Evolutionary conservation across 805 yeast genomes (phyloP), one percentile per base, ranked within the genome.

Genomic region (Saccharomycopsis synnaedendra): DNA sequence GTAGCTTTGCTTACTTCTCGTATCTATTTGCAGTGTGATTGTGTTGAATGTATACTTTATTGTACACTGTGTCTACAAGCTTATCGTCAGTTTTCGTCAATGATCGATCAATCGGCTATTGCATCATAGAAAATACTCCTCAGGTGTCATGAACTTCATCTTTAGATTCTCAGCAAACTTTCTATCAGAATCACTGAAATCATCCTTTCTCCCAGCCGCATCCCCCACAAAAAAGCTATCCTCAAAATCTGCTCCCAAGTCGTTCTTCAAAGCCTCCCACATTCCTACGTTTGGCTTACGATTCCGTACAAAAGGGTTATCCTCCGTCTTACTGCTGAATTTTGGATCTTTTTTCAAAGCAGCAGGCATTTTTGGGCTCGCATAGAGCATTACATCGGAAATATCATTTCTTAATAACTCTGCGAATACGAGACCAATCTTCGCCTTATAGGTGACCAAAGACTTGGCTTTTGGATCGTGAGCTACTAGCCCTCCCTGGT

Each of bases 201-300:
- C 97, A 0, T 58, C 62, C 1, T 60, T 57, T 46, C 97, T 69
- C 0, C 97, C 98, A 5, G 96, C 97, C 0, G 97, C 97, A 66
- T 90, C 98, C 4, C 98, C 98, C n/a, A 88, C 89, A 61, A 65
- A 93, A 46, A 80, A 68, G 44, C 85, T 75, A 6, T 62, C 54
- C 0, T 59, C 64, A 43, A 59, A 44, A 55, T 78, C 79, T 3
- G 58, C 56, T 0, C 43, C 43, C 9, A 32, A 39, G 55, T 74
- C 80, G 10, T 60, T 56, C 5, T 56, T 50, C 34, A 84, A 66
- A 44, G 69, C 72, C 0, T 70, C 61, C 80, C 85, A 84, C 95
- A 89, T 84, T 0, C 96, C 97, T 1, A 57, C 60, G 4, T 65
- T 64, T 0, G 98, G 98, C 58, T 90, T 90, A 44, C 97, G 66